These are phyloP conservation scores for Moesziomyces sp. DNA, from an alignment of 1,284 basidiomycete species.

Conservation along the genomic window DNA sequence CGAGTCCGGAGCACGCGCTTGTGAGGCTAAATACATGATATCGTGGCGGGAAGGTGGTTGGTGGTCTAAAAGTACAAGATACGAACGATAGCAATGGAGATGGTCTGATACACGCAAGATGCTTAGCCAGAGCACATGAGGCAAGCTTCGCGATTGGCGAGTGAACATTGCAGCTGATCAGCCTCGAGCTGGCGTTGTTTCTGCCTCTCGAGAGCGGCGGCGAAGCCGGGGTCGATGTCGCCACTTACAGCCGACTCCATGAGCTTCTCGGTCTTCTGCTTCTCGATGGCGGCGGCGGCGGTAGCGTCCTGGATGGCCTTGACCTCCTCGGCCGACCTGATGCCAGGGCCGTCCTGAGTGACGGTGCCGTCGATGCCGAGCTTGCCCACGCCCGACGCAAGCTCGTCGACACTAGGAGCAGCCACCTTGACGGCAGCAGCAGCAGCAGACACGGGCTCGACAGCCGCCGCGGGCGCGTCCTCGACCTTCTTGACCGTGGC, in stretches of 20 bases:
- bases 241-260: too few species aligned
- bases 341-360: slow-evolving; percentile 60
- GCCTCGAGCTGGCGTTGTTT: slow-evolving; percentile 82
- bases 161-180: too few species aligned
- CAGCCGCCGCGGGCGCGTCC: slow-evolving; percentile 4
- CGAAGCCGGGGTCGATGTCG: slow-evolving; percentile 87
- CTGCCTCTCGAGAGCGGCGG: slow-evolving; percentile 80
- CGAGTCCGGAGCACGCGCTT: too few species aligned
- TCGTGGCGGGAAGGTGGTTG: too few species aligned
- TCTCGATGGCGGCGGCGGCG: slow-evolving; percentile 72
- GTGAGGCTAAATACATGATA: too few species aligned
- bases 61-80: slow-evolving; percentile 8
- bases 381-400: slow-evolving; percentile 54
- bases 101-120: too few species aligned
- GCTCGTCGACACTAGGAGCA: slow-evolving; percentile 8
- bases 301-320: slow-evolving; percentile 69
- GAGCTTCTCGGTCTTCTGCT: slow-evolving; percentile 37
- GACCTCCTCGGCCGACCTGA: slow-evolving; percentile 24
- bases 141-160: too few species aligned
- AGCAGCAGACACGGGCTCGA: slow-evolving; percentile 8
- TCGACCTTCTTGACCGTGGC: slow-evolving; percentile 20
- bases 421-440: slow-evolving; percentile 20
- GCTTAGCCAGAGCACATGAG: slow-evolving; percentile 63
- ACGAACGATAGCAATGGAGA: slow-evolving; percentile 1
- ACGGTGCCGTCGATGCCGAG: slow-evolving; percentile 63